phyloP scores from a whole-genome alignment of 768 basidiomycete species.

The Tylopilus sp. region DNA sequence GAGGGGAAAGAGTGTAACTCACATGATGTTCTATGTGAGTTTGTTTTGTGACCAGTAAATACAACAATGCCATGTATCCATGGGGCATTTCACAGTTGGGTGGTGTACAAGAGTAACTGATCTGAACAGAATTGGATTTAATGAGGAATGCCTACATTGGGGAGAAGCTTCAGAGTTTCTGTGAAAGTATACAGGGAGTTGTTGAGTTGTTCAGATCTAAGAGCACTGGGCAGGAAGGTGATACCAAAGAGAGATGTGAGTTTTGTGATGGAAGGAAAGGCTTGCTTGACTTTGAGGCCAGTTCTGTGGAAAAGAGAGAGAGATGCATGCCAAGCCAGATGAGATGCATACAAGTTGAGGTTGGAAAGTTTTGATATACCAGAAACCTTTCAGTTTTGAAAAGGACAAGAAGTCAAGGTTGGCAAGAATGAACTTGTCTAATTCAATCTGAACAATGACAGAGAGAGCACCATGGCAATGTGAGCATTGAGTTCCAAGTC shows the following conservation, averaged over 20 bases:
- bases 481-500: conserved; percentile 90
- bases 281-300: conserved; percentile 98
- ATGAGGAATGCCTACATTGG: conserved; percentile 55
- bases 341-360: conserved; percentile 78
- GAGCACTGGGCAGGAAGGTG: conserved; percentile 68
- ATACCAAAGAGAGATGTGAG: conserved; percentile 79
- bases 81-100: conserved; percentile 92
- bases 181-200: conserved; percentile 97
- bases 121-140: conserved; percentile 93
- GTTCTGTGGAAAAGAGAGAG: conserved; percentile 59
- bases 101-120: conserved; percentile 90
- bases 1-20: conserved; percentile 31
- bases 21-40: conserved; percentile 99
- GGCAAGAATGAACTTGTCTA: conserved; percentile 93
- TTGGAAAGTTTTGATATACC: conserved; percentile 98
- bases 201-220: conserved; percentile 96
- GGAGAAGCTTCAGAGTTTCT: conserved; percentile 66
- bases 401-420: conserved; percentile 85
- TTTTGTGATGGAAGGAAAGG: conserved; percentile 72
- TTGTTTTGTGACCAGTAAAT: conserved; percentile 97
- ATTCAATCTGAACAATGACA: conserved; percentile 82
- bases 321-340: rapidly evolving
- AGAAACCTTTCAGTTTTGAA: conserved; percentile 95
- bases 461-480: conserved; percentile 66
- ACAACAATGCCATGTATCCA: conserved; percentile 95